phyloP scores from a whole-genome alignment of 2,329 filamentous ascomycete species.

The Colletotrichum chrysophilum region DNA sequence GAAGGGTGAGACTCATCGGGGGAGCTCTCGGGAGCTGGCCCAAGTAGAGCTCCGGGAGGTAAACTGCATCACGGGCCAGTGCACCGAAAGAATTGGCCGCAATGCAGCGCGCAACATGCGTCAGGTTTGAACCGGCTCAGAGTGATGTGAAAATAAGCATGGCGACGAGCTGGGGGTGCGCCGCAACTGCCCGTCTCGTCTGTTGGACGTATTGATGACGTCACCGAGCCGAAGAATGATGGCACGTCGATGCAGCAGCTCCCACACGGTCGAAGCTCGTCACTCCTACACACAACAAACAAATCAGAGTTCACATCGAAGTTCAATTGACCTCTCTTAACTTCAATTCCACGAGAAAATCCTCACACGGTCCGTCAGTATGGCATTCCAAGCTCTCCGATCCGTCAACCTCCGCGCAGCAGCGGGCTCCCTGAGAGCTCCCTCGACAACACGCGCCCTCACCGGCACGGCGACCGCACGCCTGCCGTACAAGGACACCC shows the following conservation, averaged over 20 bases:
- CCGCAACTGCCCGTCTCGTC: not conserved
- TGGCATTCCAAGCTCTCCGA: constrained; percentile 9
- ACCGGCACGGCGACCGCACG: constrained; percentile 33
- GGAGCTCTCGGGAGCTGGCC: not conserved
- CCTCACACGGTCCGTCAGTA: not conserved
- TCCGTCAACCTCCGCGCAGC: not conserved
- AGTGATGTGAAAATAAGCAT: not conserved
- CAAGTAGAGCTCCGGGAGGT: not conserved
- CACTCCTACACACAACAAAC: not conserved
- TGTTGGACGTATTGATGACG: constrained; percentile 13
- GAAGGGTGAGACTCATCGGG: not conserved
- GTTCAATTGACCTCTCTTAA: not conserved
- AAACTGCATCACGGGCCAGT: not conserved
- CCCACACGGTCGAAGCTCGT: not conserved
- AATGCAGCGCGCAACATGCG: not conserved
- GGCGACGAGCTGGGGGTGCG: not conserved
- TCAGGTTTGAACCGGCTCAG: not conserved
- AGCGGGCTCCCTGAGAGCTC: not conserved
- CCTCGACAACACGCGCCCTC: constrained; percentile 31
- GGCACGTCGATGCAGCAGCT: not conserved
- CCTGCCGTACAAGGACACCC: constrained; percentile 54
- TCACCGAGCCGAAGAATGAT: not conserved
- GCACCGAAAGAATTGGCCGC: not conserved
- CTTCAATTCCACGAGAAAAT: not conserved
- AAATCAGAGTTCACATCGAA: not conserved